These are phyloP conservation scores for Beauveria bassiana DNA, from an alignment of 2,329 filamentous ascomycete genomes.

Conservation along the genomic window DNA sequence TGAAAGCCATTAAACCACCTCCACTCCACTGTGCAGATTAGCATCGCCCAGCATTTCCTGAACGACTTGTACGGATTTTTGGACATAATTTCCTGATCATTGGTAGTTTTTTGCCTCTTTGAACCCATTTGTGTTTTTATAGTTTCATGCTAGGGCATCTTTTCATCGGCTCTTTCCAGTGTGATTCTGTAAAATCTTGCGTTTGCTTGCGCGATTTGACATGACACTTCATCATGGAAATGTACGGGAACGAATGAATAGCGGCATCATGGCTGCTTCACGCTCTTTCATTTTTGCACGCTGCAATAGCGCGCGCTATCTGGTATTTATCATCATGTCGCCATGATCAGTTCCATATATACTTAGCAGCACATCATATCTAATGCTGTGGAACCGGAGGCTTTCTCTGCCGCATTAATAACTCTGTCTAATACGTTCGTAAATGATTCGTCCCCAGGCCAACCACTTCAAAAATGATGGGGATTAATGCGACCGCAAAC, in stretches of 20 bases:
- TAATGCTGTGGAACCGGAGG: not conserved
- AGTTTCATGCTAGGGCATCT: not conserved
- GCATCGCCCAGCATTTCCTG: not conserved
- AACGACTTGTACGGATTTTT: not conserved
- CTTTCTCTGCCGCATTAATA: not conserved
- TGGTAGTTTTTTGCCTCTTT: not conserved
- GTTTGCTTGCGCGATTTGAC: not conserved
- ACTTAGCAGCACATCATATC: not conserved
- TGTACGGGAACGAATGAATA: conserved; percentile 1
- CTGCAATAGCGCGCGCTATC: not conserved
- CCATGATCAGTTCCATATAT: not conserved
- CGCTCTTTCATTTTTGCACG: not conserved
- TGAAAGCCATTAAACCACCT: conserved; percentile 7
- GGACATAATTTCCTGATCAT: accelerated
- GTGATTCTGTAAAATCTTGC: not conserved
- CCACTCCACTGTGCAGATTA: not conserved
- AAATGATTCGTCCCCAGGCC: conserved; percentile 40
- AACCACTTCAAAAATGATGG: conserved; percentile 60
- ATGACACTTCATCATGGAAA: conserved; percentile 13
- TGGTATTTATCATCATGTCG: conserved; percentile 1
- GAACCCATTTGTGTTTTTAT: not conserved
- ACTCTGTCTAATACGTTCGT: conserved; percentile 14
- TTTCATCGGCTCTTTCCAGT: not conserved
- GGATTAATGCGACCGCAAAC: conserved; percentile 69
- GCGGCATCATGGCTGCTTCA: too few relatives aligned